These are phyloP conservation scores for Apiospora phragmitis DNA, from an alignment of 2,329 filamentous ascomycete species.

Conservation along the genomic window DNA sequence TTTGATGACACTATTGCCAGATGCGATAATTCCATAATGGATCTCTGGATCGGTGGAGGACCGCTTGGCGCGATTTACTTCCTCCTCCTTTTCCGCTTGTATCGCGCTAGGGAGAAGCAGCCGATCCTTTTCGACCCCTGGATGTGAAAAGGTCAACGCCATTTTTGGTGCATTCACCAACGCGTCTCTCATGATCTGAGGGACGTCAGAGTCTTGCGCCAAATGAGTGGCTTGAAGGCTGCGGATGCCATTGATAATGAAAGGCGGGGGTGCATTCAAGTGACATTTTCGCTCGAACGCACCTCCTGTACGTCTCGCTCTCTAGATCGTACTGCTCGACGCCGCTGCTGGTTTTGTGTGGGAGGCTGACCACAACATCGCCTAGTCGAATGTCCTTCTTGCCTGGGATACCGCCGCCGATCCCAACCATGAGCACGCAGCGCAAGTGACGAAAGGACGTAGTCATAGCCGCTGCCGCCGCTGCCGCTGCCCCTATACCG, in stretches of 20 bases:
- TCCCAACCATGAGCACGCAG: not conserved
- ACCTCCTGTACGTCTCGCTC: constrained; percentile 15
- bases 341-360: constrained; percentile 19
- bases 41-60: constrained; percentile 7
- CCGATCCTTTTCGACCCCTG: not conserved
- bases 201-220: not conserved
- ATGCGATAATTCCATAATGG: constrained; percentile 19
- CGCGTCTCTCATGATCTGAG: constrained; percentile 1
- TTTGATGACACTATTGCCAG: constrained; percentile 20
- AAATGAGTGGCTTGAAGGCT: constrained; percentile 8
- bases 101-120: not conserved
- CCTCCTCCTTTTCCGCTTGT: not conserved
- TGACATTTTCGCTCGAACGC: not conserved
- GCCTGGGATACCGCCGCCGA: not conserved
- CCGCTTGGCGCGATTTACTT: not conserved
- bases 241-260: not conserved
- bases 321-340: constrained; percentile 35
- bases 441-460: not conserved
- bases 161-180: not conserved
- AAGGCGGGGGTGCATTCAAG: not conserved
- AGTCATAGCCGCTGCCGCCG: not conserved
- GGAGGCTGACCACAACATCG: constrained; percentile 32
- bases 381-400: constrained; percentile 30
- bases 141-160: too few species aligned
- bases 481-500: constrained; percentile 12